These are phyloP conservation scores for Pseudonitzschia multiseries DNA, from an alignment of 108 stramenopile genomes.

Conservation along the genomic window DNA sequence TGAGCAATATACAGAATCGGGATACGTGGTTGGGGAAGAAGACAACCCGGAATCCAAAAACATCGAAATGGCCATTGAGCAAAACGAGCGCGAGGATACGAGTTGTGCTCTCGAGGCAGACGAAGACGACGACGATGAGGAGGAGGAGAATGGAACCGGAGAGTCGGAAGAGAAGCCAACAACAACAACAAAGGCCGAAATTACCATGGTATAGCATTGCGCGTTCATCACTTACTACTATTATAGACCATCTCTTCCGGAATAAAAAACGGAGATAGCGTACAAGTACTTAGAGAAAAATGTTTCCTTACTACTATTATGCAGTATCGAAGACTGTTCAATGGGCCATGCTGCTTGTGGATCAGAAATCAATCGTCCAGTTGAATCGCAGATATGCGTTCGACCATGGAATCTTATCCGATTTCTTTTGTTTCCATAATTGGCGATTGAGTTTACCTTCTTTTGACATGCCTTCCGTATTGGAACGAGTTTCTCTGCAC, in stretches of 20 bases:
- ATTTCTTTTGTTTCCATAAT: slow-evolving; percentile 16
- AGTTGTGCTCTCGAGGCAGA: slow-evolving; percentile 85
- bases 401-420: slow-evolving; percentile 22
- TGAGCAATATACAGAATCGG: slow-evolving; percentile 89
- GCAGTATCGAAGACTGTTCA: too few species aligned
- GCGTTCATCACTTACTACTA: too few species aligned
- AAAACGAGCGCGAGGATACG: slow-evolving; percentile 70
- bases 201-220: slow-evolving; percentile 13
- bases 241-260: too few species aligned
- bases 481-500: slow-evolving; percentile 19
- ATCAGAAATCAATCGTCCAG: slow-evolving; percentile 24
- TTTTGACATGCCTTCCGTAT: background rate
- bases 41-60: slow-evolving; percentile 43
- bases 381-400: slow-evolving; percentile 28
- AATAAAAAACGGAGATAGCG: too few species aligned
- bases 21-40: slow-evolving; percentile 89
- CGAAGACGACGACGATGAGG: slow-evolving; percentile 79
- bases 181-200: slow-evolving; percentile 42
- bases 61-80: slow-evolving; percentile 68
- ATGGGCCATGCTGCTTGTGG: background rate
- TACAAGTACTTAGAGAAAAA: too few species aligned
- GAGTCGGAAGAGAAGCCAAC: slow-evolving; percentile 63
- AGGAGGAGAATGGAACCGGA: slow-evolving; percentile 65
- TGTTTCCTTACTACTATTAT: too few species aligned
- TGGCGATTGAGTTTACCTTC: slow-evolving; percentile 17